A percentile compares a stretch with the other conserved stretches of the same genome.
Evolutionary conservation across 176 grass and related monocot species (phyloP).

Genomic region (Cenchrus purpureus): DNA sequence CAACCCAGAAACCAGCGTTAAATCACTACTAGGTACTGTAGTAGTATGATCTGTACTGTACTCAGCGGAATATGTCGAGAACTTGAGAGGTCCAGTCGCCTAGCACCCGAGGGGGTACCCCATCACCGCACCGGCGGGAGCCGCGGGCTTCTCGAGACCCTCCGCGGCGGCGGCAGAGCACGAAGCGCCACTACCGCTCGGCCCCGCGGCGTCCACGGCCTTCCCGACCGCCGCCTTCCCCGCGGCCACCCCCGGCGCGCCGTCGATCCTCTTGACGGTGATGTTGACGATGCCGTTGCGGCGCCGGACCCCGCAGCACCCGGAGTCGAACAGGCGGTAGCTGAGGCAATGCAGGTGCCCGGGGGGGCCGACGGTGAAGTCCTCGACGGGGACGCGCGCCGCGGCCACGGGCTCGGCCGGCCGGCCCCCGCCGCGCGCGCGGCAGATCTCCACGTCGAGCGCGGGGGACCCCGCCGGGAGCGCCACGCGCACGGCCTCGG

Average conservation of each 20-base stretch:
- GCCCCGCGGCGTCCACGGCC: neutral
- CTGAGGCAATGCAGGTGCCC: slow-evolving; percentile 79
- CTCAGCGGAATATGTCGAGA: neutral
- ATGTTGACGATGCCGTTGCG: slow-evolving; percentile 70
- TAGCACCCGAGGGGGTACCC: slow-evolving; percentile 44
- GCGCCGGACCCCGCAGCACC: neutral
- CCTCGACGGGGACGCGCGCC: slow-evolving; percentile 47
- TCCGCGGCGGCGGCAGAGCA: neutral
- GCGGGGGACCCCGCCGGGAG: slow-evolving; percentile 1
- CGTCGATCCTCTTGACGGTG: slow-evolving; percentile 50
- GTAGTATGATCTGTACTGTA: neutral
- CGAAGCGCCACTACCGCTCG: slow-evolving; percentile 1
- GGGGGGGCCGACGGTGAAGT: slow-evolving; percentile 53
- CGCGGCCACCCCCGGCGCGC: neutral
- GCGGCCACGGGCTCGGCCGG: slow-evolving; percentile 35
- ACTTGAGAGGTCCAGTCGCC: neutral
- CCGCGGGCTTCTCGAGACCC: neutral
- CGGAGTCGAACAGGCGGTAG: slow-evolving; percentile 47
- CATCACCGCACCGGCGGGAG: slow-evolving; percentile 47
- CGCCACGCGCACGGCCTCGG: slow-evolving; percentile 37
- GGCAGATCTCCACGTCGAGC: slow-evolving; percentile 50
- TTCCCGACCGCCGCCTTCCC: neutral
- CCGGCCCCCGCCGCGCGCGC: neutral
- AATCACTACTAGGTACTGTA: neutral
- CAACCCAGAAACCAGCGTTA: neutral